Evolutionary conservation across 495 filamentous ascomycete species (phyloP), one percentile per base, ranked within the genome.

Genomic region (Tuber magnatum): DNA sequence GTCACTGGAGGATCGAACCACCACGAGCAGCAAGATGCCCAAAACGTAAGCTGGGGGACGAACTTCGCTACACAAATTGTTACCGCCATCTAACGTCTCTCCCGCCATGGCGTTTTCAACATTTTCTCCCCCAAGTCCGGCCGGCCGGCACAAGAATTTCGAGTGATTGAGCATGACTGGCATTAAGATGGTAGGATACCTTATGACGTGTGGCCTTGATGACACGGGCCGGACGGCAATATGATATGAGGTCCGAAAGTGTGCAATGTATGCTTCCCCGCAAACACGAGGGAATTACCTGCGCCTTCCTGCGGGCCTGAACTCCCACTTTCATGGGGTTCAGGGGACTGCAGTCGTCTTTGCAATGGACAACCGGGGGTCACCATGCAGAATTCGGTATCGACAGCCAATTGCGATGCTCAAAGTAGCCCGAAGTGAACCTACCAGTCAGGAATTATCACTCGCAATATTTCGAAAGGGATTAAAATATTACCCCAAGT

Each of bases 271-370:
- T 65, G 12, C 56, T 65, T 65, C 56, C 56, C 56, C 56, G 28
- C 56, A 65, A 65, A 65, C 56, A 65, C 56, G 56, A 65, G 56
- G 56, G 56, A 65, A 65, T 65, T 65, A 18, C 28, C 28, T 65
- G 28, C 32, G 56, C 56, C 56, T 65, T 65, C 28, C 56, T 65
- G 56, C 56, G 35, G 56, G 51, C 51, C n/a, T 51, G n/a, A 61
- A 61, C 51, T 61, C 51, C 48, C 51, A 61, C 28, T 35, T 32
- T 65, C 5, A 65, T 65, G 56, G 56, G 56, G 56, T 35, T 65
- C 56, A 61, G 56, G 48, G 28, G 56, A 65, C 28, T 65, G 56
- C 56, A 65, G 56, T 65, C 56, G 28, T 20, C 14, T 65, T 65
- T 35, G 28, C 28, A 65, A 65, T 65, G 56, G 56, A 20, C 2